These are phyloP conservation scores for Theileria parva DNA, from an alignment of 169 alveolate species.

Conservation along the genomic window DNA sequence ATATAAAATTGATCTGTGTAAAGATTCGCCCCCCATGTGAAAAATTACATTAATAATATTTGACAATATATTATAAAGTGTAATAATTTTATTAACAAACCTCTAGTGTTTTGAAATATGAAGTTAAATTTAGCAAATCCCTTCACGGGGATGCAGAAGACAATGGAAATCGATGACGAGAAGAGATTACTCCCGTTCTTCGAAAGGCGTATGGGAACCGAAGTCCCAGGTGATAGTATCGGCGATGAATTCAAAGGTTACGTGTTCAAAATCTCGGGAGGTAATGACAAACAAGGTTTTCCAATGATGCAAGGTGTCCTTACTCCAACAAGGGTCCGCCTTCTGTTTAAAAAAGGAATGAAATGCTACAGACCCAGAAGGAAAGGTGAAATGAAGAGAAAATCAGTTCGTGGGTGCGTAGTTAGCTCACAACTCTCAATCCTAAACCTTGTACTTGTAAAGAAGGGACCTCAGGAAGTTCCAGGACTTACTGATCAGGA, in stretches of 20 bases:
- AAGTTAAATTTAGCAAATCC: constrained; percentile 96
- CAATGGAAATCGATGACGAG: constrained; percentile 98
- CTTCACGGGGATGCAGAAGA: constrained; percentile 92
- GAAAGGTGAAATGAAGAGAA: constrained; percentile 97
- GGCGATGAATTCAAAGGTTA: constrained; percentile 98
- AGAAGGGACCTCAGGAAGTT: constrained; percentile 97
- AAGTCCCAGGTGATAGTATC: constrained; percentile 95
- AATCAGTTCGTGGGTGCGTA: constrained; percentile 99
- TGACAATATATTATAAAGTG: background rate
- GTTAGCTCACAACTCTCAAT: constrained; percentile 98
- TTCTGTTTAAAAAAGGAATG: constrained; percentile 87
- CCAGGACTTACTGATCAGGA: constrained; percentile 96
- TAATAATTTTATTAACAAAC: constrained; percentile 14
- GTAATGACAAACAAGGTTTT: constrained; percentile 99
- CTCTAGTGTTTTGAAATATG: constrained; percentile 72
- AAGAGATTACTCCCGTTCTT: constrained; percentile 94
- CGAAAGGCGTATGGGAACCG: constrained; percentile 98
- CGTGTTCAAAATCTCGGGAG: constrained; percentile 92
- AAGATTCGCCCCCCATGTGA: constrained; percentile 16
- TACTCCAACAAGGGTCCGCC: constrained; percentile 84
- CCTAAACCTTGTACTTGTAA: constrained; percentile 91
- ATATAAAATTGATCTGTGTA: background rate
- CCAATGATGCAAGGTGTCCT: constrained; percentile 99
- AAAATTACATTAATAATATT: background rate
- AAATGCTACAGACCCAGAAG: constrained; percentile 97